Base-by-base conservation (phyloP, 2,329 filamentous ascomycete genomes). In the Colletotrichum spaethianum region DNA sequence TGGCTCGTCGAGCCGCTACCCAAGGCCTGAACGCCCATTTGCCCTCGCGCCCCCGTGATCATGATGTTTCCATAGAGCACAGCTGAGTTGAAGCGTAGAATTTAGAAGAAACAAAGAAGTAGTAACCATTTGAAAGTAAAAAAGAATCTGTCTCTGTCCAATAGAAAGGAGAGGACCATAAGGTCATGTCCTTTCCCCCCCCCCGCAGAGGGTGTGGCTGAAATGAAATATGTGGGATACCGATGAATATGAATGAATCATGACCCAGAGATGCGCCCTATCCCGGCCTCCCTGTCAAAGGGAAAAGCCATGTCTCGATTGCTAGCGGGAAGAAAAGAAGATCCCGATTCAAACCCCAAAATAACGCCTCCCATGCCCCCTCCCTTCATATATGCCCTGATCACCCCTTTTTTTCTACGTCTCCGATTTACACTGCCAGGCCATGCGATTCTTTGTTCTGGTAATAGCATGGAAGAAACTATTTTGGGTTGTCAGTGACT, bases 401-500 rank as follows among this genome's bases (percentile, higher is more conserved):
- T 72, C 60, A 50, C 64, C 31, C 72, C 63, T 42, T 53, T 42
- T 70, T 4, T 36, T 53, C 40, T 57, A 42, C 16, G 60, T n/a
- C 31, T 42, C 33, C 64, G 11, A 33, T 26, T 78, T 82, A 90
- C 42, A 90, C 87, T 67, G 88, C 88, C 63, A 90, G 81, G 75
- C 89, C 88, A 70, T 86, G 84, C 31, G 85, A 84, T 70, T 89
- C 87, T 75, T 90, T 86, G 73, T 88, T 87, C 55, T 87, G 87
- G 75, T 88, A 88, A 75, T 90, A 91, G 78, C 89, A 87, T 59
- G 89, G 89, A 67, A 91, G 78, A 76, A 91, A 91, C 89, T 91
- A 72, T 28, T 72, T 80, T 23, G 38, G 26, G 74, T 61, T 69
- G 57, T 18, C 7, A 56, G 59, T 5, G 33, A 26, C 33, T 7